A percentile compares a stretch with the other conserved stretches of the same genome.
phyloP scores from a whole-genome alignment of 1,139 yeast genomes.

The Sugiyamaella novakii region DNA sequence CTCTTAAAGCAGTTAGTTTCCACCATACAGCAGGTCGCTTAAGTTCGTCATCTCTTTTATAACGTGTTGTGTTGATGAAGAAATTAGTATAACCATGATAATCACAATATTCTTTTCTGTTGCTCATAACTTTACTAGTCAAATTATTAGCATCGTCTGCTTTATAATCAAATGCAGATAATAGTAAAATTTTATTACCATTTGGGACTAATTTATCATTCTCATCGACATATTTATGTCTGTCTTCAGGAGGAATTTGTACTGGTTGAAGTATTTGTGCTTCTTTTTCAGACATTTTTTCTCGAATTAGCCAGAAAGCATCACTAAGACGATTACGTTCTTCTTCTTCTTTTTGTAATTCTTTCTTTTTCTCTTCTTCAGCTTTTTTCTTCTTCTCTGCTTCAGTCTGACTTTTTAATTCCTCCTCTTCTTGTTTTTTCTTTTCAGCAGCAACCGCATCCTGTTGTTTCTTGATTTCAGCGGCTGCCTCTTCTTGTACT shows the following conservation, averaged over 20 bases:
- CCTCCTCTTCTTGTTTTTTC: constrained; percentile 10
- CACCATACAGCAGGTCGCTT: constrained; percentile 34
- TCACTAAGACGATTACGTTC: constrained; percentile 12
- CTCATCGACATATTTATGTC: constrained; percentile 11
- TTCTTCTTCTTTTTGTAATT: constrained; percentile 3
- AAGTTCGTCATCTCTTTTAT: constrained; percentile 26
- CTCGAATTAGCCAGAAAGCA: constrained; percentile 17
- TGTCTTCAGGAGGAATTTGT: constrained; percentile 3
- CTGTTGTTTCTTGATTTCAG: not conserved
- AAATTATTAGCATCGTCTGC: constrained; percentile 33
- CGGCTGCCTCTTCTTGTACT: not conserved
- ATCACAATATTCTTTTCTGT: constrained; percentile 40
- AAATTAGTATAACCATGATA: constrained; percentile 41
- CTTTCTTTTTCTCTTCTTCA: constrained; percentile 19
- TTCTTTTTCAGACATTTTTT: constrained; percentile 14
- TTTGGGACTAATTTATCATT: constrained; percentile 30
- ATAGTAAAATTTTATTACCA: constrained; percentile 35
- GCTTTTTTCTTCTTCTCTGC: constrained; percentile 17
- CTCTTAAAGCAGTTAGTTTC: constrained; percentile 38
- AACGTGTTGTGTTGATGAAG: constrained; percentile 36
- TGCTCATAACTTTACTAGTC: constrained; percentile 33
- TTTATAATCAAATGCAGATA: constrained; percentile 39
- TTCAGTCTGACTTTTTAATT: too few relatives aligned
- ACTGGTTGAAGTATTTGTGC: constrained; percentile 15
- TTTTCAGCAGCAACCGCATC: constrained; percentile 9